Evolutionary conservation across 1,139 yeast genomes (phyloP), one percentile per base, ranked within the genome.

Genomic region (Sugiyamaella japonica): DNA sequence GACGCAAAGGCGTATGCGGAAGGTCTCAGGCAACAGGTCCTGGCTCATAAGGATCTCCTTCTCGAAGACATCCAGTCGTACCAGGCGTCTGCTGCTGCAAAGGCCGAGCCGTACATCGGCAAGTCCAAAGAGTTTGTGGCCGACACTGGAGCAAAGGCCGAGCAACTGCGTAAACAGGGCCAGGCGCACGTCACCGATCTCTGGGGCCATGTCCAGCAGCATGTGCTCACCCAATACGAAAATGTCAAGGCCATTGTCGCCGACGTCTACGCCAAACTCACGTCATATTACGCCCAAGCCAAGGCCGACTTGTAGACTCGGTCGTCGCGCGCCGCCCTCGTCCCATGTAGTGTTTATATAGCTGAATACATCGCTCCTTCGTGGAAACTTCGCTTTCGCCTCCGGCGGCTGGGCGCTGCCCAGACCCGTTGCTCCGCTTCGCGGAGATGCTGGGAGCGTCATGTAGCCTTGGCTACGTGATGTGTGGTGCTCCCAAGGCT

Each of bases 21-120:
- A 37, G 73, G 75, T 50, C 63, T 78, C 51, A 65, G 71, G 6
- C 68, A 69, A 7, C 48, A 67, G 15, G 82, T 81, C 9, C 65
- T 69, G 49, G 68, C 72, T 55, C 67, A 77, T 68, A 69, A 62
- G 52, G 59, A 63, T 49, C 51, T 61, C 32, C 56, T 63, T 29
- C 50, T 57, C 43, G 59, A 56, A 25, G 68, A 66, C 39, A 58
- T 63, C 47, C 51, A 56, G 32, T 42, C 55, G 17, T 63, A 58
- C 47, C 53, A 54, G 29, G 55, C 50, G 9, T 54, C 54, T 29
- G 65, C 67, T 29, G 54, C 60, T 7, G 61, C 60, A 37, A 41
- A 55, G 15, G 66, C 68, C 13, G 47, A 62, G 29, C 64, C 67
- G 7, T 53, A 57, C 32, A 48, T 69, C 42, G 53, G 58, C 53